A percentile compares a stretch with the other conserved stretches of the same genome.
Conservation (phyloP, 192 early-diverging fungal genomes). For the Linnemannia zychae region DNA sequence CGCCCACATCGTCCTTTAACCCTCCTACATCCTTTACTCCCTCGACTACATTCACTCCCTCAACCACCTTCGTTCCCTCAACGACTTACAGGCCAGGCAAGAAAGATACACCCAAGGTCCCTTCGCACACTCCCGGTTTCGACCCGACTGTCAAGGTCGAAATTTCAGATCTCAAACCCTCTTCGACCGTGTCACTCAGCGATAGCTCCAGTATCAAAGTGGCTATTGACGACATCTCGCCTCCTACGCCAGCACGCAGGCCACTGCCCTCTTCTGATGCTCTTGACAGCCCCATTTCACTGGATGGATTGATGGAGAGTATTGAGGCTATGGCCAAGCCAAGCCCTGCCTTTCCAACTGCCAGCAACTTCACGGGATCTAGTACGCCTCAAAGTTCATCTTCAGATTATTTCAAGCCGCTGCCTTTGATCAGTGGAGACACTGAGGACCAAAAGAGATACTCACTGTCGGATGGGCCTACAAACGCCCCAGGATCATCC, state of each 20-base stretch:
- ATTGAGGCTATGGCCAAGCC: constrained; percentile 47
- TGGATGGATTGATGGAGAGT: constrained; percentile 52
- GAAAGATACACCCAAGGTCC: constrained; percentile 29
- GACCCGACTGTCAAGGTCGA: constrained; percentile 45
- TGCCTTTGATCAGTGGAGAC: constrained; percentile 33
- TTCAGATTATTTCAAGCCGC: constrained; percentile 33
- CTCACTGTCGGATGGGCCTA: constrained; percentile 37
- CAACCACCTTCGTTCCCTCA: constrained; percentile 3
- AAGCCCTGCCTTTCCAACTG: background rate
- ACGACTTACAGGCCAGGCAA: constrained; percentile 36
- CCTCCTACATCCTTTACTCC: background rate
- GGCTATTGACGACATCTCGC: constrained; percentile 23
- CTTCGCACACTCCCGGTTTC: background rate
- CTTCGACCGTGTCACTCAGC: background rate
- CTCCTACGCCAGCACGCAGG: background rate
- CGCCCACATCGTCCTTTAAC: background rate
- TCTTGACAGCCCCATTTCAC: constrained; percentile 35
- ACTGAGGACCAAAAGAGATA: constrained; percentile 28
- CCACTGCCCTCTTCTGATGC: background rate
- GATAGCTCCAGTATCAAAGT: constrained; percentile 27
- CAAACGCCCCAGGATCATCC: background rate
- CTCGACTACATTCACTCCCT: background rate
- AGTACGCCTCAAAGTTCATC: background rate
- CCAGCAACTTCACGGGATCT: background rate
- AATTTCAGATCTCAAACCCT: constrained; percentile 26